Evolutionary conservation across 208 protist species (phyloP).

Genomic region (Crithidia mellificae): DNA sequence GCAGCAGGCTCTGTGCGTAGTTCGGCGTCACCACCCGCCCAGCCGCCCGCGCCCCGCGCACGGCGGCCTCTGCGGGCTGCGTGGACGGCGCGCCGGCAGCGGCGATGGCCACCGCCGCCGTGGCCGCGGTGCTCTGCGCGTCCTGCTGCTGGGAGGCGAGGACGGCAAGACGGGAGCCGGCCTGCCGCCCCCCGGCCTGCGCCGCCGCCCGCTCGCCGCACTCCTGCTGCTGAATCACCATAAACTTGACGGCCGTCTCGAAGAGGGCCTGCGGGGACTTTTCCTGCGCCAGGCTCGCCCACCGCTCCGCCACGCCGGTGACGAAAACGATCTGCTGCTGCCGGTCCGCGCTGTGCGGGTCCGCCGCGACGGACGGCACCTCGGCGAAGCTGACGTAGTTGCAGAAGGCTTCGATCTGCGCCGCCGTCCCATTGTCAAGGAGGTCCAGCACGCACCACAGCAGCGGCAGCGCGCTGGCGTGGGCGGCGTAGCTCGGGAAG

Average conservation of each 20-base stretch:
- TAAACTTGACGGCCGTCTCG: constrained; percentile 61
- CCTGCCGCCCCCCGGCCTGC: constrained; percentile 20
- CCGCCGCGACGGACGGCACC: constrained; percentile 49
- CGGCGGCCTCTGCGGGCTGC: no score
- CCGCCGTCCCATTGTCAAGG: constrained; percentile 47
- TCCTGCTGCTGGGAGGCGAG: constrained; percentile 33
- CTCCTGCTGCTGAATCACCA: constrained; percentile 54
- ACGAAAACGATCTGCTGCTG: constrained; percentile 50
- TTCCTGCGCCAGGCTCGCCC: constrained; percentile 38
- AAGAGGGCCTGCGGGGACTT: constrained; percentile 55
- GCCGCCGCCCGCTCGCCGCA: constrained; percentile 28
- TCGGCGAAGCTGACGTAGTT: constrained; percentile 47
- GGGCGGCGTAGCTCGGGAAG: constrained; percentile 62
- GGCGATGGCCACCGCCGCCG: no score
- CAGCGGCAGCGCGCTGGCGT: constrained; percentile 62
- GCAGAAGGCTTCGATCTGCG: constrained; percentile 65
- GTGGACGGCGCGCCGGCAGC: no score
- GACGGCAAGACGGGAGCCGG: constrained; percentile 42
- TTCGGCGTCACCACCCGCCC: constrained; percentile 32
- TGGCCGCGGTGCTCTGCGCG: constrained; percentile 19
- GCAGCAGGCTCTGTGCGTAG: constrained; percentile 63
- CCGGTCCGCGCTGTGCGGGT: constrained; percentile 56
- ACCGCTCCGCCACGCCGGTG: constrained; percentile 47
- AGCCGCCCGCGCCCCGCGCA: constrained; percentile 17
- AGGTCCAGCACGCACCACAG: constrained; percentile 78